These are phyloP conservation scores for Colletotrichum melonis DNA, from an alignment of 2,329 filamentous ascomycete genomes.

Conservation along the genomic window DNA sequence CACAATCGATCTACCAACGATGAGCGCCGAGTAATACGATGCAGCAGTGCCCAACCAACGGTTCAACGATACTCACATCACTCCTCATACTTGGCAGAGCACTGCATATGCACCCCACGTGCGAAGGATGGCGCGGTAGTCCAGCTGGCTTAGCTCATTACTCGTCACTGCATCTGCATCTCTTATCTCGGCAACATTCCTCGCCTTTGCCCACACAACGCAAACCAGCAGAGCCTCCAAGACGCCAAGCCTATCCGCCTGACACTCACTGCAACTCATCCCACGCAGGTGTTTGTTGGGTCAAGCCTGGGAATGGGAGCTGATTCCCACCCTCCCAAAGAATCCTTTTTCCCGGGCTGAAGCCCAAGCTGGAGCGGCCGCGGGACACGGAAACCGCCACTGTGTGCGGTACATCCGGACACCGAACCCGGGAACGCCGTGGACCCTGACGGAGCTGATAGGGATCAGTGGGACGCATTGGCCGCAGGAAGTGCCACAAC, in stretches of 20 bases:
- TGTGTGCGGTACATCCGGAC: slow-evolving; percentile 24
- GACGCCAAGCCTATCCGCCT: neutral
- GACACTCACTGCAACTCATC: neutral
- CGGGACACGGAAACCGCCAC: slow-evolving; percentile 12
- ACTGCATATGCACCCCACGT: slow-evolving; percentile 30
- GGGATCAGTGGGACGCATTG: slow-evolving; percentile 23
- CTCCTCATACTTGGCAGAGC: slow-evolving; percentile 3
- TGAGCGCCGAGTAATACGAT: neutral
- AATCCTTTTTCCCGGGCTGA: neutral
- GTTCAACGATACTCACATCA: slow-evolving; percentile 12
- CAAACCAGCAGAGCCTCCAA: slow-evolving; percentile 5
- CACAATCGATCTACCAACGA: neutral
- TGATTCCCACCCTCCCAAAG: neutral
- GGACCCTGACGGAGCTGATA: slow-evolving; percentile 30
- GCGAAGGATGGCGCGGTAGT: slow-evolving; percentile 1
- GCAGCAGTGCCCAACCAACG: neutral
- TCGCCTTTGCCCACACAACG: neutral
- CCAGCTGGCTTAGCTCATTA: slow-evolving; percentile 12
- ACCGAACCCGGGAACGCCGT: slow-evolving; percentile 23
- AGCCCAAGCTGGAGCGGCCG: neutral
- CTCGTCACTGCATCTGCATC: neutral
- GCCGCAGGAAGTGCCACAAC: slow-evolving; percentile 23
- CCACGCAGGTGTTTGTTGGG: slow-evolving; percentile 4
- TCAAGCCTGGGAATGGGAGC: too few relatives aligned
- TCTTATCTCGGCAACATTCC: slow-evolving; percentile 21